Evolutionary conservation across 1,284 basidiomycete genomes (phyloP).

Genomic region (Sutorius eximius): DNA sequence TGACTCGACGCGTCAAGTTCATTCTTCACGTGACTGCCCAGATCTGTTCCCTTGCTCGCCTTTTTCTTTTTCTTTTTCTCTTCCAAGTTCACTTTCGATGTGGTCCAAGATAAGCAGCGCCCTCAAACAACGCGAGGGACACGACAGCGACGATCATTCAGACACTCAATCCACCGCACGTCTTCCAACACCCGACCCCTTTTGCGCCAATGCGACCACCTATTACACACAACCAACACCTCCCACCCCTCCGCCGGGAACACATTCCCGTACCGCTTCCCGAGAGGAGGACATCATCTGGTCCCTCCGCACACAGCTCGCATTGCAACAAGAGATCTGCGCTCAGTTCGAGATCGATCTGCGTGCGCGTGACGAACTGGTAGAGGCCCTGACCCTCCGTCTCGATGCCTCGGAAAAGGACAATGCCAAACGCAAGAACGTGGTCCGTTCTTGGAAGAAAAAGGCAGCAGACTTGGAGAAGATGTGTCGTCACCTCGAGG

Average conservation of each 20-base stretch:
- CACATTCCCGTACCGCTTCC: constrained; percentile 59
- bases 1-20: constrained; percentile 32
- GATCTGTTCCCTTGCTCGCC: not conserved
- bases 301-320: constrained; percentile 68
- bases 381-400: constrained; percentile 56
- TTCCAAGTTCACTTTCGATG: constrained; percentile 37
- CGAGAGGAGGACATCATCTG: constrained; percentile 68
- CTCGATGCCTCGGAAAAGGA: constrained; percentile 58
- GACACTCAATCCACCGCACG: constrained; percentile 42
- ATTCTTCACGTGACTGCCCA: constrained; percentile 27
- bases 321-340: constrained; percentile 66
- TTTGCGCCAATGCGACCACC: constrained; percentile 67
- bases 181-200: constrained; percentile 59
- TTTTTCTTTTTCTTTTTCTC: not conserved
- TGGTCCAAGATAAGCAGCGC: constrained; percentile 62
- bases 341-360: constrained; percentile 74
- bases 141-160: constrained; percentile 41
- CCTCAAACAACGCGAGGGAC: constrained; percentile 45
- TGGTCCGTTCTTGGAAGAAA: constrained; percentile 65
- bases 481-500: constrained; percentile 60
- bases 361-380: constrained; percentile 65
- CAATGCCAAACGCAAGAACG: constrained; percentile 52
- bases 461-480: constrained; percentile 70
- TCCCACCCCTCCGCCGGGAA: constrained; percentile 55
- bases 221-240: constrained; percentile 74